These are phyloP conservation scores for Cokeromyces recurvatus DNA, from an alignment of 371 early-diverging fungal genomes.

Conservation along the genomic window DNA sequence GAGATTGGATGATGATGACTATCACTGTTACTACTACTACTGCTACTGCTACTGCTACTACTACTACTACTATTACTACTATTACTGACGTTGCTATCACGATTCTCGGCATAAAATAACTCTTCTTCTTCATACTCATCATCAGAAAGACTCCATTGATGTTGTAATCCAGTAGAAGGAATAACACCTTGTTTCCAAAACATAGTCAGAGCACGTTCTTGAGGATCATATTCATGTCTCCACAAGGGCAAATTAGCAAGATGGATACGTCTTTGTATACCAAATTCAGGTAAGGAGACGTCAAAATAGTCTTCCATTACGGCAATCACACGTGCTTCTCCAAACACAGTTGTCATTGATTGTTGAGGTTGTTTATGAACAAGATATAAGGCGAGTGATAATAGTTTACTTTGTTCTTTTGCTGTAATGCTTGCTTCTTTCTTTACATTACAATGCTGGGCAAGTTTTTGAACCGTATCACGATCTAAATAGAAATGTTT, in stretches of 20 bases:
- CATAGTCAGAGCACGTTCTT: conserved; percentile 38
- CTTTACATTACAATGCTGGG: conserved; percentile 70
- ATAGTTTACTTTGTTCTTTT: conserved; percentile 61
- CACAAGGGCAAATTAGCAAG: conserved; percentile 38
- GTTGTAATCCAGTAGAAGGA: conserved; percentile 34
- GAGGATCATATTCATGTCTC: conserved; percentile 33
- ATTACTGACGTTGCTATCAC: conserved; percentile 19
- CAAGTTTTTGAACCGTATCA: conserved; percentile 48
- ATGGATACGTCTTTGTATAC: conserved; percentile 56
- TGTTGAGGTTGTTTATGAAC: conserved; percentile 6
- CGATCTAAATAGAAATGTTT: conserved; percentile 51
- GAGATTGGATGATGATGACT: too few relatives aligned
- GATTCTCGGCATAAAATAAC: conserved; percentile 18
- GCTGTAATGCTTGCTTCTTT: conserved; percentile 71
- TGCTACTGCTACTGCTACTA: conserved; percentile 9
- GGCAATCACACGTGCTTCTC: conserved; percentile 42
- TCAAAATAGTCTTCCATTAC: conserved; percentile 49
- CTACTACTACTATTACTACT: conserved; percentile 46
- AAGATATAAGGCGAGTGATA: conserved; percentile 62
- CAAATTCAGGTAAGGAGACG: conserved; percentile 55
- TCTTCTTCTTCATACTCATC: conserved; percentile 41
- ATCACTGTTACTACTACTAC: conserved; percentile 20
- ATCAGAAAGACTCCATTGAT: conserved; percentile 29
- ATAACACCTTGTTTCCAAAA: conserved; percentile 51
- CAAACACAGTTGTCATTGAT: conserved; percentile 22